Base-by-base conservation (phyloP, 768 basidiomycete species). In the Suillus bovinus region DNA sequence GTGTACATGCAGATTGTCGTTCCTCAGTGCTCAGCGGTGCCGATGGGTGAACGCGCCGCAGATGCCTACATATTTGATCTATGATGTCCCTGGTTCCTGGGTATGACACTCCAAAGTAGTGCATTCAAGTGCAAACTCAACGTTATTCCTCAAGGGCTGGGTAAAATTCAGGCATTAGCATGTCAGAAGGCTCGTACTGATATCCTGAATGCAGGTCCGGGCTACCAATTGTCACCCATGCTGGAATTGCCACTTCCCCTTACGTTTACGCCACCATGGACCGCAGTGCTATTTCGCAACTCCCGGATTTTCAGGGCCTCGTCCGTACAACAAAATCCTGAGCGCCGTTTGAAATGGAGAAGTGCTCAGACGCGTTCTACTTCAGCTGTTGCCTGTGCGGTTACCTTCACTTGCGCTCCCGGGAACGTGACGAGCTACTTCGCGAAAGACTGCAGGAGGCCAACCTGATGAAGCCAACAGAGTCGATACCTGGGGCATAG, bases 351-450 rank as follows among this genome's bases (percentile, higher is more conserved):
- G 89, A 24, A 17, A 8, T 49, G 14, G 47, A 90, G 70, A 87
- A 89, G 94, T 96, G 88, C 8, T 29, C 93, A 53, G 96, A 98
- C 73, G 91, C 90, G 2, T 87, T 91, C 67, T 96, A 96, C 98
- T 57, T 85, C 91, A 24, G 86, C 90, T 5, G 82, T 93, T 20
- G 91, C 91, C 17, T 89, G 87, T 69, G 86, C 92, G 4, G 85
- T 83, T 9, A 83, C 88, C 1, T 27, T 29, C 16, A 29, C 27
- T 20, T 50, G 49, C 49, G 27, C 84, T 91, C 2, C 91, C 90
- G 8, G 8, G 91, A 94, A 73, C 84, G 87, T 54, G 90, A 89
- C 36, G 90, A 93, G 71, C 79, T 94, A 38, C 76, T 87, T 38
- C 84, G 87, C 16, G 83, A 86, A 17, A 89, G 92, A 71, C 79